Base-by-base conservation (phyloP, 208 protist genomes). In the Wallacemonas collosoma region DNA sequence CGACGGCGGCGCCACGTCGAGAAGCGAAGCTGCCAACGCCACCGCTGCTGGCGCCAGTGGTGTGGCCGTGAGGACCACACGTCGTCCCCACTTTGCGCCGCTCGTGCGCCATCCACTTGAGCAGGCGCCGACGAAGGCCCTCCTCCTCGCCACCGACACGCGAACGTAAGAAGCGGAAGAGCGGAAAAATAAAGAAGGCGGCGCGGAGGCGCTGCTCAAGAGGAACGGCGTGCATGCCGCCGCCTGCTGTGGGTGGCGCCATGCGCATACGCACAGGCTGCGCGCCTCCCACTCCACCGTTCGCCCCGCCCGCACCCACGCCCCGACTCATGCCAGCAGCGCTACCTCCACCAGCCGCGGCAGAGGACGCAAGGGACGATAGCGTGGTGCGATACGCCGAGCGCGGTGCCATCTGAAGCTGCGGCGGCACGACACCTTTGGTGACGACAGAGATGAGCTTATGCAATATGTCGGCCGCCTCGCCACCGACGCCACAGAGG, bases 31-130 rank as follows among this genome's bases (percentile, higher is more conserved):
- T 41, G 38, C 60, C 40, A 17, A 65, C 56, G 39, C 39, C 15
- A 17, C 53, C 17, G 39, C 38, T 9, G 61, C 57, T 4, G 48
- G 48, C 17, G 41, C 54, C 50, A 8, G 60, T 45, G 26, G 26
- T 26, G 26, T 26, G 26, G 26, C 26, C 26, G 26, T 26, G 26
- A 26, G 26, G 26, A 26, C 26, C 26, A 26, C 26, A 26, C 26
- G 26, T 26, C 2, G 36, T 62, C 26, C 68, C 60, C 5, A 72
- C 43, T 9, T 76, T 70, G 8, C 76, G 75, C 67, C 89, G 72
- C 68, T 93, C 83, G 60, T 90, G 82, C 53, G 74, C 64, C 15
- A 88, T 75, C 79, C 85, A 91, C 68, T 93, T 93, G 38, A 89
- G 81, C 38, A 93, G 40, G 11, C 86, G 85, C 4, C 83, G 82